Evolutionary conservation across 2,329 filamentous ascomycete genomes (phyloP), one percentile per base, ranked within the genome.

Genomic region (Acrocalymma vagum): DNA sequence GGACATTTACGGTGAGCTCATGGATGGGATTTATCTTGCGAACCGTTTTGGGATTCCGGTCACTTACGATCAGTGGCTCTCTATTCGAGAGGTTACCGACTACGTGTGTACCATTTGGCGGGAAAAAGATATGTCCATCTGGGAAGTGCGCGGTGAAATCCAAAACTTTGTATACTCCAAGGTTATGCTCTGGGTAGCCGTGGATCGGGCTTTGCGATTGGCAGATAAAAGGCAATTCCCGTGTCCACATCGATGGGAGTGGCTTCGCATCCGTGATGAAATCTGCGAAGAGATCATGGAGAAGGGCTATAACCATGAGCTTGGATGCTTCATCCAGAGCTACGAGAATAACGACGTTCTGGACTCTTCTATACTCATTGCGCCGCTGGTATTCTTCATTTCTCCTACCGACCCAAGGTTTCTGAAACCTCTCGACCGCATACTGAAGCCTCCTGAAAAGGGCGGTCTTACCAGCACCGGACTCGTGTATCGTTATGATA

Each of bases 81-180:
- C 82, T 3, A 81, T 92, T 17, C 79, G 87, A 13, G 78, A 86
- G 42, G 82, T 91, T 66, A 71, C 74, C 24, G 86, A 90, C 60
- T 87, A 88, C 55, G 85, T 89, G 24, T 75, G 89, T 47, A 83
- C 79, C 0, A 82, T 90, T 37, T 79, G 84, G 63, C 70, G 84
- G 41, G 72, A 82, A 76, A 69, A 71, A 58, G 87, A 92, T 60
- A 90, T 90, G 86, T 90, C 86, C 3, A 92, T 91, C 56, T 91
- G 87, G 88, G 88, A 92, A 64, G 87, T 90, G 5, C 81, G 87
- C 27, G 87, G 87, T 51, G 74, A 84, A 58, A 87, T 87, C 62
- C 87, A 90, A 66, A 82, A 90, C 59, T 92, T 90, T 53, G 82
- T 85, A 10, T 92, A 91, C 69, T 88, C 85, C n/a, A 89, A 91